Percentiles rank a stretch among this genome's conserved stretches.
These are phyloP conservation scores for Sporisorium sorghi DNA, from an alignment of 1,284 basidiomycete species.

Conservation along the genomic window DNA sequence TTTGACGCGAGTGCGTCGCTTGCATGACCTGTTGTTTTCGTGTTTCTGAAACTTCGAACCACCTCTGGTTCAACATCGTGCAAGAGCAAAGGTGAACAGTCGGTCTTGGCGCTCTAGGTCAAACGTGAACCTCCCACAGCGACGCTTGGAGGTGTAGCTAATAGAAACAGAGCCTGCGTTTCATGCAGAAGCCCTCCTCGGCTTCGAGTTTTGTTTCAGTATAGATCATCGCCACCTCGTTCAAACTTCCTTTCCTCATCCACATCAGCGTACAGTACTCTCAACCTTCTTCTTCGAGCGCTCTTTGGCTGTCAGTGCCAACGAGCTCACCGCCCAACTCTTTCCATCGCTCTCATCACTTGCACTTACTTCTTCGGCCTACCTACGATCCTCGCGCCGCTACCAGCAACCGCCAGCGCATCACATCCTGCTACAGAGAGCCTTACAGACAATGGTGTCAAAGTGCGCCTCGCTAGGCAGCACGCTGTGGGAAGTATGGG, in stretches of 20 bases:
- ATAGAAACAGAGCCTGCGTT: not conserved
- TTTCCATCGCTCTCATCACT: not conserved
- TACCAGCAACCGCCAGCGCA: not conserved
- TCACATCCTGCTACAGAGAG: no score
- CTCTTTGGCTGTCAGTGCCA: conserved; percentile 12
- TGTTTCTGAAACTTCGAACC: not conserved
- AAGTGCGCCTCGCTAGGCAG: conserved; percentile 15
- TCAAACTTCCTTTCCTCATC: not conserved
- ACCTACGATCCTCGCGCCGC: no score
- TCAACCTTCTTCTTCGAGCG: not conserved
- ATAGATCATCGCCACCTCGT: not conserved
- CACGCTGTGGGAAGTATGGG: conserved; percentile 59
- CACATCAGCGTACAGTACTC: not conserved
- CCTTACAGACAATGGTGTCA: not conserved
- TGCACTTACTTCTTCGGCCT: not conserved
- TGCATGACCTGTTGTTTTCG: not conserved
- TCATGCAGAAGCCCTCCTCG: conserved; percentile 3
- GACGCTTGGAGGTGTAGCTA: not conserved
- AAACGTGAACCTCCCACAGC: not conserved
- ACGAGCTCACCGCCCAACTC: not conserved
- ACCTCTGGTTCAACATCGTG: not conserved
- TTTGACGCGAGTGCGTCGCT: not conserved
- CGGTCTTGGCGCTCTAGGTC: no score
- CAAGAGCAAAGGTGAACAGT: no score
- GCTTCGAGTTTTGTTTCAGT: not conserved